Evolutionary conservation across 768 basidiomycete genomes (phyloP).

Genomic region (Suillus ampliporus): DNA sequence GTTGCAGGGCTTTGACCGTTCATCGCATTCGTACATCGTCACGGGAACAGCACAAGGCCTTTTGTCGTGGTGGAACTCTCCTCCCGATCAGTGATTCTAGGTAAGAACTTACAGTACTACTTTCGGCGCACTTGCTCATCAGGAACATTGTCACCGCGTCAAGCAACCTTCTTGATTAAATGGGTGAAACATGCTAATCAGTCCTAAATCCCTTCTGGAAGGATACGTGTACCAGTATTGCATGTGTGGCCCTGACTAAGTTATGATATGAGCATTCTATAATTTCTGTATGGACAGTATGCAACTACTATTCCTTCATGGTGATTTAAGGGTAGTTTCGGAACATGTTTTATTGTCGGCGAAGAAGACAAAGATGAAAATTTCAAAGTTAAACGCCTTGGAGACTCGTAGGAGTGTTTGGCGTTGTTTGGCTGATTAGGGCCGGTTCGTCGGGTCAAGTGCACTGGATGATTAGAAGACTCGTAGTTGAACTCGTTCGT

Average conservation of each 20-base stretch:
- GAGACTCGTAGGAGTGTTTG: constrained; percentile 24
- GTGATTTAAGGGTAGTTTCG: constrained; percentile 2
- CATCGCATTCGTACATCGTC: constrained; percentile 45
- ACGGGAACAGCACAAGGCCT: constrained; percentile 62
- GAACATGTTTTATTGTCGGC: not conserved
- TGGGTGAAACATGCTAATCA: constrained; percentile 11
- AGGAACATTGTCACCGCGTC: constrained; percentile 6
- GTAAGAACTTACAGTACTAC: not conserved
- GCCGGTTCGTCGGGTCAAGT: constrained; percentile 33
- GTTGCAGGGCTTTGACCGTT: constrained; percentile 53
- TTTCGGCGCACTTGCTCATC: constrained; percentile 1
- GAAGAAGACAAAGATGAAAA: not conserved
- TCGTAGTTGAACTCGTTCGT: constrained; percentile 30
- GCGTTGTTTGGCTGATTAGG: constrained; percentile 40
- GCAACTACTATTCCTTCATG: constrained; percentile 13
- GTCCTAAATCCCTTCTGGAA: constrained; percentile 13
- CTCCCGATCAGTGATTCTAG: constrained; percentile 17
- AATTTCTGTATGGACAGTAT: constrained; percentile 33
- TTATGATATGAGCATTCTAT: constrained; percentile 28
- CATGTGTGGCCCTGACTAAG: constrained; percentile 23
- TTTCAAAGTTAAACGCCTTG: not conserved
- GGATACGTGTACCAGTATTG: constrained; percentile 41
- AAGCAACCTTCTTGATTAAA: constrained; percentile 9
- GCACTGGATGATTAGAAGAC: constrained; percentile 26
- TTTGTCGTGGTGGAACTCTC: constrained; percentile 61